Percentiles rank a stretch among this genome's conserved stretches.
phyloP scores from a whole-genome alignment of 345 rosid genomes.

The Gynandropsis gynandra region DNA sequence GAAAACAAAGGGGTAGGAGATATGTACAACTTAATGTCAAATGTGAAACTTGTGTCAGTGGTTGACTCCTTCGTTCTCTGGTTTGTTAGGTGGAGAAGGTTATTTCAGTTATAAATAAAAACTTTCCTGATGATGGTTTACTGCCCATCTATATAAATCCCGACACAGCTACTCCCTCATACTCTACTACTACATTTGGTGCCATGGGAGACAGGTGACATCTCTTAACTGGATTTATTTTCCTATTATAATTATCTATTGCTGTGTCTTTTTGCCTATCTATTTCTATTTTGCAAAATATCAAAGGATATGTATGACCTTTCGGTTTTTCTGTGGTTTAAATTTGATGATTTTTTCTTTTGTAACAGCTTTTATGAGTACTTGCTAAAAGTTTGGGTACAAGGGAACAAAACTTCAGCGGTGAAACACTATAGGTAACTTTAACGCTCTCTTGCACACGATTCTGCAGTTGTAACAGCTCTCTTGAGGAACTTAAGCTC shows the following conservation, averaged over 20 bases:
- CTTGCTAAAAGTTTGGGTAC: slow-evolving; percentile 95
- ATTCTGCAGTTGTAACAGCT: too few relatives aligned
- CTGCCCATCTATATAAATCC: slow-evolving; percentile 87
- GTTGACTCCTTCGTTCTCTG: slow-evolving; percentile 7
- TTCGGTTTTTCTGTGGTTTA: background rate
- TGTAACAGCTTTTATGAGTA: slow-evolving; percentile 87
- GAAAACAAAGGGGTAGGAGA: too few relatives aligned
- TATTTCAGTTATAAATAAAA: slow-evolving; percentile 58
- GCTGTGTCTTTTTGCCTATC: background rate
- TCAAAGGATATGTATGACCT: background rate
- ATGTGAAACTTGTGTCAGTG: slow-evolving; percentile 1
- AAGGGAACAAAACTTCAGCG: slow-evolving; percentile 81
- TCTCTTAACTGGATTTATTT: slow-evolving; percentile 4
- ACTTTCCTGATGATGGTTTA: slow-evolving; percentile 86
- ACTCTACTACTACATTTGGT: slow-evolving; percentile 84
- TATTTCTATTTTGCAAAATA: background rate
- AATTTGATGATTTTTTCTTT: background rate
- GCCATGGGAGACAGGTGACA: slow-evolving; percentile 98
- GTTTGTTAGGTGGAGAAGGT: slow-evolving; percentile 72
- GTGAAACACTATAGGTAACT: slow-evolving; percentile 67
- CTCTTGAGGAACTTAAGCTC: too few relatives aligned
- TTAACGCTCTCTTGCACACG: too few relatives aligned
- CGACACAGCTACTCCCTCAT: slow-evolving; percentile 44
- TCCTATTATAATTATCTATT: background rate
- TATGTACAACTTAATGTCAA: background rate